Base-by-base conservation (phyloP, 2,329 filamentous ascomycete genomes). In the Fusarium sp. region DNA sequence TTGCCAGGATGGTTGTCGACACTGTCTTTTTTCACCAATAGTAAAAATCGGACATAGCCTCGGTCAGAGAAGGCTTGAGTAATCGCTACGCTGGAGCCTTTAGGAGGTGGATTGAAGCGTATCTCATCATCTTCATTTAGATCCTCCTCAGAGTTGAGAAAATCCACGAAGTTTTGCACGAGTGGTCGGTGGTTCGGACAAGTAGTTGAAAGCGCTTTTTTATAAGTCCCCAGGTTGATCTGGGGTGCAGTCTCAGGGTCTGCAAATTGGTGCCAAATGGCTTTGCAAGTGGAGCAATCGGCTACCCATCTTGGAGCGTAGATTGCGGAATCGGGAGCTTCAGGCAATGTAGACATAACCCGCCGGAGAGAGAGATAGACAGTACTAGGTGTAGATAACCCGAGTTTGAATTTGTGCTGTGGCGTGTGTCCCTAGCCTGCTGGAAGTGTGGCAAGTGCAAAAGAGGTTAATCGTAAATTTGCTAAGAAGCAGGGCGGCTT, bases 321-420 rank as follows among this genome's bases (percentile, higher is more conserved):
- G 34, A n/a, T 12, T 38, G 34, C 34, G 6, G 34, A n/a, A n/a
- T n/a, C n/a, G n/a, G n/a, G n/a, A 12, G 18, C 7, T 12, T 38
- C 18, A 4, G 34, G 5, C 7, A 1, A 0, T 11, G 0, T 2
- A 4, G 18, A 5, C 18, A n/a, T n/a, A 7, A 10, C 2, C 18
- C 10, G 2, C 3, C 7, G 3, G 1, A 11, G 6, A n/a, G 18
- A 38, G n/a, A 3, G 34, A 3, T 38, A 38, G 9, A 38, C 16
- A 11, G 34, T 11, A 38, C 8, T 18, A 3, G 32, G 16, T 18
- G 32, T 34, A 1, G 4, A 18, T 38, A 11, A 5, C 12, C 9
- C 5, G 11, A 4, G 6, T n/a, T 3, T 38, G 18, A 1, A 38
- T n/a, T 7, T 38, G 1, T n/a, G 18, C 18, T n/a, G 34, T 38